Evolutionary conservation across 257 asterid species (phyloP).

Genomic region (Penstemon newberryi): DNA sequence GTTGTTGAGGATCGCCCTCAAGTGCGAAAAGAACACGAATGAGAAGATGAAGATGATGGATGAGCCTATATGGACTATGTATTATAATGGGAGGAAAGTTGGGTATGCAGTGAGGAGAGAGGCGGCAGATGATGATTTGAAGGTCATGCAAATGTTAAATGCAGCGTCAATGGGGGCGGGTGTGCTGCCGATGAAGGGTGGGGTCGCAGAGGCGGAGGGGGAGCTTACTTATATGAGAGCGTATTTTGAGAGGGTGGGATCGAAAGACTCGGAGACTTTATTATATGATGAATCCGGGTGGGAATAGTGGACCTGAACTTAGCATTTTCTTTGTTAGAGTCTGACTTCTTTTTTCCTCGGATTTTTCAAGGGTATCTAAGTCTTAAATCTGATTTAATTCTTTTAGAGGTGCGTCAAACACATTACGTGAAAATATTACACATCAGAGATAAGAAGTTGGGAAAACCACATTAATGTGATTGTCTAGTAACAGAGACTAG

Average conservation of each 20-base stretch:
- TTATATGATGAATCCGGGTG: constrained; percentile 90
- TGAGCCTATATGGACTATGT: constrained; percentile 90
- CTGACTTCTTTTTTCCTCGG: too few species aligned
- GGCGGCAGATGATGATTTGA: constrained; percentile 71
- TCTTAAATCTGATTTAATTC: too few species aligned
- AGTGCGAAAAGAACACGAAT: constrained; percentile 61
- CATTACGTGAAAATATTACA: too few species aligned
- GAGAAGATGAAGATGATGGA: constrained; percentile 67
- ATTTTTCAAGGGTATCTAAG: too few species aligned
- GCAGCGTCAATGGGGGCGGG: constrained; percentile 94
- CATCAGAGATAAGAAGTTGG: too few species aligned
- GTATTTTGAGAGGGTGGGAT: constrained; percentile 75
- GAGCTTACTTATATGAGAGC: constrained; percentile 87
- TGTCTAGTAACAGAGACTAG: too few species aligned
- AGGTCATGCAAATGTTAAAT: constrained; percentile 63
- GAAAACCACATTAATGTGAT: too few species aligned
- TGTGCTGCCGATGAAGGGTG: constrained; percentile 49
- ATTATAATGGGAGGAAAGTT: constrained; percentile 66
- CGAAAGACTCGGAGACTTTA: constrained; percentile 88
- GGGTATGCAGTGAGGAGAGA: constrained; percentile 82
- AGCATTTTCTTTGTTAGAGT: constrained; percentile 87
- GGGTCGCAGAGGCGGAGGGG: constrained; percentile 41
- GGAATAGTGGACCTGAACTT: constrained; percentile 81
- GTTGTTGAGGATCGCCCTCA: constrained; percentile 73
- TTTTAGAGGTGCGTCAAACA: too few species aligned